These are phyloP conservation scores for Cymodocea nodosa DNA, from an alignment of 116 monocot species.

Conservation along the genomic window DNA sequence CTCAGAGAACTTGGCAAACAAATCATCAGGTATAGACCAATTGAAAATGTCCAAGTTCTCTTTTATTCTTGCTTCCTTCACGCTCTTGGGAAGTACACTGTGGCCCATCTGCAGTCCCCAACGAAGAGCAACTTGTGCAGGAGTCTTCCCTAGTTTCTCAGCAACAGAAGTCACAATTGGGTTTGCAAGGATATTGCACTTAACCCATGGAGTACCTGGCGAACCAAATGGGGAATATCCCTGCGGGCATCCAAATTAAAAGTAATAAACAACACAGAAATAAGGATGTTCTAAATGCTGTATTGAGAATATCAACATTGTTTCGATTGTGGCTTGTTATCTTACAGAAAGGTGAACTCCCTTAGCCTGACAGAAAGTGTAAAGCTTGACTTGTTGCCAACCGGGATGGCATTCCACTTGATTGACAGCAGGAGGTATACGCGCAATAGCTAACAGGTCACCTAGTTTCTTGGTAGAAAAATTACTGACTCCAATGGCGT, in stretches of 20 bases:
- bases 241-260: conserved; percentile 16
- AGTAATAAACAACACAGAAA: neutral
- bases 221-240: conserved; percentile 77
- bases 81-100: conserved; percentile 77
- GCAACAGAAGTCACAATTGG: conserved; percentile 39
- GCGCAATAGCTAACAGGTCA: conserved; percentile 44
- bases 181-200: conserved; percentile 29
- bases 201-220: conserved; percentile 44
- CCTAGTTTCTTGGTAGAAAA: conserved; percentile 70
- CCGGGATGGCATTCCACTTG: conserved; percentile 90
- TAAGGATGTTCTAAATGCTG: neutral
- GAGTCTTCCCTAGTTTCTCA: conserved; percentile 50
- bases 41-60: conserved; percentile 55
- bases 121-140: conserved; percentile 68
- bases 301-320: too few species aligned
- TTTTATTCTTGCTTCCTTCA: conserved; percentile 42
- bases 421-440: conserved; percentile 66
- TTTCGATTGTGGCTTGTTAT: neutral
- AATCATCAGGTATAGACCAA: conserved; percentile 72
- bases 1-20: conserved; percentile 43
- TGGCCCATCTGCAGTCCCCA: conserved; percentile 84
- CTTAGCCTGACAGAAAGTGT: conserved; percentile 34
- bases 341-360: conserved; percentile 75
- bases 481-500: conserved; percentile 83
- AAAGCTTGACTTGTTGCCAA: conserved; percentile 74